A percentile compares a stretch with the other conserved stretches of the same genome.
Evolutionary conservation across 768 basidiomycete species (phyloP).

Genomic region (Termitomyces sp.): DNA sequence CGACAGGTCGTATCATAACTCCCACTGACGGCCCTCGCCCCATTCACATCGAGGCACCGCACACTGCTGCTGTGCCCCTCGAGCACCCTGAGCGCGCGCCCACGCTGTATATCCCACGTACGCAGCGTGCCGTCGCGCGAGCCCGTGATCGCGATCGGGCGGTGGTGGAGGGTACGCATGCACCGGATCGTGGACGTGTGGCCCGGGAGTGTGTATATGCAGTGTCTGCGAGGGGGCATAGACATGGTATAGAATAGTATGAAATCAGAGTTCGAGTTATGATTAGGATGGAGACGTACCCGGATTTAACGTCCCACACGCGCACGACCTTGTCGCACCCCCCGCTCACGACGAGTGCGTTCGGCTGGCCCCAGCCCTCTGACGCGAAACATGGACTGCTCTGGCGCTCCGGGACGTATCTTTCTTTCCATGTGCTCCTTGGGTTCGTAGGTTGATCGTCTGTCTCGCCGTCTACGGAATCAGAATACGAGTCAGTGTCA

Average conservation of each 20-base stretch:
- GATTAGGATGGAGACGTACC: constrained; percentile 42
- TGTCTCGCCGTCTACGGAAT: not conserved
- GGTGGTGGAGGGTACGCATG: constrained; percentile 79
- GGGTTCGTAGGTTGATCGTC: not conserved
- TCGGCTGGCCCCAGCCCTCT: constrained; percentile 87
- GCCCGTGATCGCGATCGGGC: constrained; percentile 87
- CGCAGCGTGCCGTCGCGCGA: constrained; percentile 83
- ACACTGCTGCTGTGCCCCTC: constrained; percentile 81
- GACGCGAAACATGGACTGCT: constrained; percentile 63
- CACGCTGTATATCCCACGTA: constrained; percentile 92
- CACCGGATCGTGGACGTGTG: constrained; percentile 92
- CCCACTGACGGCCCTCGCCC: constrained; percentile 81
- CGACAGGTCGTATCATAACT: constrained; percentile 90
- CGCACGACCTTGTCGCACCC: constrained; percentile 91
- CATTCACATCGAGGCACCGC: constrained; percentile 84
- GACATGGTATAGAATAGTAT: not conserved
- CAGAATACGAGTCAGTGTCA: no score
- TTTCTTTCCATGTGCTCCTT: not conserved
- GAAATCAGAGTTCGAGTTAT: no score
- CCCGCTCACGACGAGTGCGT: constrained; percentile 81
- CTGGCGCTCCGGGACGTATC: constrained; percentile 27
- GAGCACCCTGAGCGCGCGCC: constrained; percentile 60
- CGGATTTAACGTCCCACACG: constrained; percentile 88
- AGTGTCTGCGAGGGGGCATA: constrained; percentile 37
- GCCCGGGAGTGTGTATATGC: constrained; percentile 76